Percentiles rank a stretch among this genome's conserved stretches.
Evolutionary conservation across 1,284 basidiomycete genomes (phyloP).

Genomic region (Cystobasidiaceae sp.): DNA sequence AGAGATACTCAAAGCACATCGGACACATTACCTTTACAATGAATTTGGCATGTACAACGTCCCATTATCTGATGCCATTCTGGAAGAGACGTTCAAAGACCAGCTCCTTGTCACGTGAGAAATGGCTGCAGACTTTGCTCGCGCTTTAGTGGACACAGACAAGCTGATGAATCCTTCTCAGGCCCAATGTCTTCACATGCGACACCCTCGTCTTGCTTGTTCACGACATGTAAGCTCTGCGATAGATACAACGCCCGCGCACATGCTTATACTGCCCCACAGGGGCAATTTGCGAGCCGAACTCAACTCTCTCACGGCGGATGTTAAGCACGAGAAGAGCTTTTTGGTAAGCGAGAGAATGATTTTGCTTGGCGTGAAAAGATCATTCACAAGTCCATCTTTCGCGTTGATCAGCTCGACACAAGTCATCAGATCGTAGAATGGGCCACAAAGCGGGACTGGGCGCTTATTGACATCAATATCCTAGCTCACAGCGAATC

Average conservation of each 20-base stretch:
- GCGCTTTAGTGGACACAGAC: not conserved
- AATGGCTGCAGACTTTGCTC: not conserved
- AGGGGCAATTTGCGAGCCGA: constrained; percentile 82
- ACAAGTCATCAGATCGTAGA: constrained; percentile 69
- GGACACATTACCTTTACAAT: constrained; percentile 68
- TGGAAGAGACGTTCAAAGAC: constrained; percentile 64
- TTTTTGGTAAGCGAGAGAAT: constrained; percentile 60
- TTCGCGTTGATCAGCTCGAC: constrained; percentile 60
- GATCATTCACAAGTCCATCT: constrained; percentile 6
- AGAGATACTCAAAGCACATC: constrained; percentile 75
- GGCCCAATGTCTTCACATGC: constrained; percentile 58
- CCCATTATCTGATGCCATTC: constrained; percentile 62
- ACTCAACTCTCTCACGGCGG: constrained; percentile 63
- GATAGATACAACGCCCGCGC: not conserved
- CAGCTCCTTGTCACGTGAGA: constrained; percentile 81
- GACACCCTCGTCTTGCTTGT: constrained; percentile 70
- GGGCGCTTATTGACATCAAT: constrained; percentile 80
- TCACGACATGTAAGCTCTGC: constrained; percentile 74
- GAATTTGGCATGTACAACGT: constrained; percentile 71
- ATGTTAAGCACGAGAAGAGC: constrained; percentile 69
- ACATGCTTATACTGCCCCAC: not conserved
- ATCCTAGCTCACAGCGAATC: constrained; percentile 54
- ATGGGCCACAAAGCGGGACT: constrained; percentile 65
- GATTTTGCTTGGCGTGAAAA: not conserved
- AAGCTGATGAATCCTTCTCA: no score